phyloP scores from a whole-genome alignment of 495 filamentous ascomycete species.

The Copromyces sp. region DNA sequence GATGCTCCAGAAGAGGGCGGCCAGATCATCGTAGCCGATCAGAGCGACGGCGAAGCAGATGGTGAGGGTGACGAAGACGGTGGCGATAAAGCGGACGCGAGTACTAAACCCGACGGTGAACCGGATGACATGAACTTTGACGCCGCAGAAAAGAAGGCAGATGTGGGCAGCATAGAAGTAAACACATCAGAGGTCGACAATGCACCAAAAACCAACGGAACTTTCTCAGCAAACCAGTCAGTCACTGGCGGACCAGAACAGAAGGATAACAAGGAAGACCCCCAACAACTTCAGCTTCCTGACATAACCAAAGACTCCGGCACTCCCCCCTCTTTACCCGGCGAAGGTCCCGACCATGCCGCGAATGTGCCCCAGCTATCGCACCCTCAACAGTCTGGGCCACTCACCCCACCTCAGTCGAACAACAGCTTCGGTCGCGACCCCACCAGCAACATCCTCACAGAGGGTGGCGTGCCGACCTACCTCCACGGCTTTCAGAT shows the following conservation, averaged over 20 bases:
- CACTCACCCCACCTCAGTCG: constrained; percentile 38
- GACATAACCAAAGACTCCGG: constrained; percentile 18
- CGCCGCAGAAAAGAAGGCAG: constrained; percentile 2
- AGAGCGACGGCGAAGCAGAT: constrained; percentile 16
- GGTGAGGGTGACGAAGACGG: constrained; percentile 12
- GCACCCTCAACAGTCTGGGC: constrained; percentile 20
- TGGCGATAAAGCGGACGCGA: constrained; percentile 2
- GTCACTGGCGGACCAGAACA: constrained; percentile 6
- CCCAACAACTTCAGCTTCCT: constrained; percentile 16
- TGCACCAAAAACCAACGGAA: constrained; percentile 24
- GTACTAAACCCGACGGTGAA: neutral
- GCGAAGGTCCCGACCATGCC: constrained; percentile 12
- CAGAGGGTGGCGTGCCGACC: constrained; percentile 74
- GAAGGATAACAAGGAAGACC: constrained; percentile 3
- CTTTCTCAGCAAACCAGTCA: constrained; percentile 14
- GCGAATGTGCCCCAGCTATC: constrained; percentile 12
- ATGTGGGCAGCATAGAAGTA: constrained; percentile 32
- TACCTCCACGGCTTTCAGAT: constrained; percentile 78
- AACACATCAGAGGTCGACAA: constrained; percentile 25
- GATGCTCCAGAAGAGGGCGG: constrained; percentile 30
- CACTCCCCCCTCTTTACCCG: constrained; percentile 29
- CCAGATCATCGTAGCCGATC: constrained; percentile 33
- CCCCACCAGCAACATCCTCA: constrained; percentile 41
- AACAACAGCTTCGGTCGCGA: constrained; percentile 32
- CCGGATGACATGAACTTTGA: constrained; percentile 14